A percentile compares a stretch with the other conserved stretches of the same genome.
These are phyloP conservation scores for Yamadazyma sp. DNA, from an alignment of 1,139 yeast species.

Conservation along the genomic window DNA sequence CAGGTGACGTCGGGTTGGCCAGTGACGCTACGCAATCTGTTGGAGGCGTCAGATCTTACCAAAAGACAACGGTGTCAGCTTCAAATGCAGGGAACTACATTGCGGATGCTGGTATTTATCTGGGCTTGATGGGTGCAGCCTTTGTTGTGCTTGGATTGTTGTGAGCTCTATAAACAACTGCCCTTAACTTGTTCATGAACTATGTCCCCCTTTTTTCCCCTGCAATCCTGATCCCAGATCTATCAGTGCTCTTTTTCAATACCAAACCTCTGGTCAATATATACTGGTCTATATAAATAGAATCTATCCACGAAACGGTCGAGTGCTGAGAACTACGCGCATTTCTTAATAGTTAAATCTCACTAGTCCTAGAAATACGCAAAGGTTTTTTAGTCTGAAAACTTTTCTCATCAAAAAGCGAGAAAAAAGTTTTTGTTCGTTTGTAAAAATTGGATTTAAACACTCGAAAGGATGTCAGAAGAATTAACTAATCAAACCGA, in stretches of 20 bases:
- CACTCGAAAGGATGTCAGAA: constrained; percentile 40
- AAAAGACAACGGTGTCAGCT: constrained; percentile 19
- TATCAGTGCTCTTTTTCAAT: neutral
- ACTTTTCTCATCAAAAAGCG: constrained; percentile 16
- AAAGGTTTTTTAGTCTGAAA: constrained; percentile 10
- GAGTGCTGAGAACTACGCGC: neutral
- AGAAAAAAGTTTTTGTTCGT: constrained; percentile 4
- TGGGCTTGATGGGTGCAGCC: constrained; percentile 10
- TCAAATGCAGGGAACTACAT: constrained; percentile 7
- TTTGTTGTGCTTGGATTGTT: constrained; percentile 5
- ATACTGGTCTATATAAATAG: constrained; percentile 1
- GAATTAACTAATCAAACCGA: constrained; percentile 57
- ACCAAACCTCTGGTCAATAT: neutral
- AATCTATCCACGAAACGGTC: neutral
- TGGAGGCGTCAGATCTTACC: constrained; percentile 36
- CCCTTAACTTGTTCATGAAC: too few species aligned
- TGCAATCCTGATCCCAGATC: neutral
- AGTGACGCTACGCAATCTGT: constrained; percentile 25
- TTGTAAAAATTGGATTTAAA: constrained; percentile 8
- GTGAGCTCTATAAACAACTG: neutral
- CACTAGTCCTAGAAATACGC: constrained; percentile 23
- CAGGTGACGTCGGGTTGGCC: constrained; percentile 43
- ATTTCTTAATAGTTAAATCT: neutral
- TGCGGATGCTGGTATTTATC: constrained; percentile 3
- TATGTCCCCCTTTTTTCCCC: neutral